phyloP scores from a whole-genome alignment of 306 rosid species.

The Lathyrus aphaca region DNA sequence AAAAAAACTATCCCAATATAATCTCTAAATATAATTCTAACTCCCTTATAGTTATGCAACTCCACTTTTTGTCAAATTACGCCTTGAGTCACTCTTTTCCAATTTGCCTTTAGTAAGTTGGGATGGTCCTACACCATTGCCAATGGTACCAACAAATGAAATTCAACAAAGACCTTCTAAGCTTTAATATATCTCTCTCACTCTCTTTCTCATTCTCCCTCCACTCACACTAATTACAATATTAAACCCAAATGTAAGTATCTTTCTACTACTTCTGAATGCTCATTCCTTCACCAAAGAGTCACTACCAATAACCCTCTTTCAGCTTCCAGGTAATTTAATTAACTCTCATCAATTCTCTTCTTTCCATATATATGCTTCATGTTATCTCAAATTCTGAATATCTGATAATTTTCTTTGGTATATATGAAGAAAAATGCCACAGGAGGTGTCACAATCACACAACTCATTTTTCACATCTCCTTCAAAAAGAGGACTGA shows the following conservation, averaged over 20 bases:
- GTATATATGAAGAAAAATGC: constrained; percentile 52
- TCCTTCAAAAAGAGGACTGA: constrained; percentile 92
- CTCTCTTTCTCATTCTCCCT: constrained; percentile 8
- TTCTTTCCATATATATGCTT: not conserved
- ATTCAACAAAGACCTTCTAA: constrained; percentile 37
- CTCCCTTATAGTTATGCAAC: not conserved
- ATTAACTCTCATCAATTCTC: not conserved
- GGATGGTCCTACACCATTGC: constrained; percentile 6
- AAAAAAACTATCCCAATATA: too few relatives aligned
- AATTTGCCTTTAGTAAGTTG: constrained; percentile 14
- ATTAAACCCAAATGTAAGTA: constrained; percentile 43
- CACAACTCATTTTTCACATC: constrained; percentile 54
- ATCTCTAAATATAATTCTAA: too few relatives aligned
- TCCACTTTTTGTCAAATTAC: not conserved
- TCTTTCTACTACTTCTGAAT: constrained; percentile 42
- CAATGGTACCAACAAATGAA: constrained; percentile 42
- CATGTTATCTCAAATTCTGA: not conserved
- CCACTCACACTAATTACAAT: constrained; percentile 15
- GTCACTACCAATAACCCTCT: constrained; percentile 32
- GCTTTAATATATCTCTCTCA: not conserved
- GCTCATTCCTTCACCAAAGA: constrained; percentile 45
- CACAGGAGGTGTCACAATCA: constrained; percentile 58
- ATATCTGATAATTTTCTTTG: not conserved
- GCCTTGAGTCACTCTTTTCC: constrained; percentile 32
- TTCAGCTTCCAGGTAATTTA: constrained; percentile 19